These are phyloP conservation scores for Alnus glutinosa DNA, from an alignment of 306 rosid genomes.

Conservation along the genomic window DNA sequence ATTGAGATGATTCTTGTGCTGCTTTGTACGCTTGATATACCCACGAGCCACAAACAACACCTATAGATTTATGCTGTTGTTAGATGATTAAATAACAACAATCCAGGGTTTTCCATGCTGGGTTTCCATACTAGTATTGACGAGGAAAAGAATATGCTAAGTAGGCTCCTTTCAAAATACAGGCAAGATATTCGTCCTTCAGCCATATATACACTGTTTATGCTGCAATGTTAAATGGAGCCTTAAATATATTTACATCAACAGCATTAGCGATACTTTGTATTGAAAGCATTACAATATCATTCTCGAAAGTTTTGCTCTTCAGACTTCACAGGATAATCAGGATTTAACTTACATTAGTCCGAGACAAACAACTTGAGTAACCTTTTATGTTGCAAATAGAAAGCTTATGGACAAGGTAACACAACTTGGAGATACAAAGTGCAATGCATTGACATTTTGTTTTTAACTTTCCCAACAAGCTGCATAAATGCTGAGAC, in stretches of 20 bases:
- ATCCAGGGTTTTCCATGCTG: too few relatives aligned
- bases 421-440: not conserved
- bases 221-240: not conserved
- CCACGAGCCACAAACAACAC: too few relatives aligned
- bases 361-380: not conserved
- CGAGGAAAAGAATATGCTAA: too few relatives aligned
- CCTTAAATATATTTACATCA: not conserved
- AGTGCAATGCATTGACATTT: not conserved
- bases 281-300: not conserved
- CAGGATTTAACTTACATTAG: not conserved
- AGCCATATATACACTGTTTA: too few relatives aligned
- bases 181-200: too few relatives aligned
- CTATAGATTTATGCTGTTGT: too few relatives aligned
- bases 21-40: too few relatives aligned
- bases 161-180: too few relatives aligned
- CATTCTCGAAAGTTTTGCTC: not conserved
- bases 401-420: not conserved
- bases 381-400: not conserved
- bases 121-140: too few relatives aligned
- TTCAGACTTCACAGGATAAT: not conserved
- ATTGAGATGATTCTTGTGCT: too few relatives aligned
- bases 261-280: not conserved
- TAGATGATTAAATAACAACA: too few relatives aligned
- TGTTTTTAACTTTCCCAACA: not conserved
- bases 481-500: not conserved